Evolutionary conservation across 345 rosid genomes (phyloP), one percentile per base, ranked within the genome.

Genomic region (Salix koriyanagi): DNA sequence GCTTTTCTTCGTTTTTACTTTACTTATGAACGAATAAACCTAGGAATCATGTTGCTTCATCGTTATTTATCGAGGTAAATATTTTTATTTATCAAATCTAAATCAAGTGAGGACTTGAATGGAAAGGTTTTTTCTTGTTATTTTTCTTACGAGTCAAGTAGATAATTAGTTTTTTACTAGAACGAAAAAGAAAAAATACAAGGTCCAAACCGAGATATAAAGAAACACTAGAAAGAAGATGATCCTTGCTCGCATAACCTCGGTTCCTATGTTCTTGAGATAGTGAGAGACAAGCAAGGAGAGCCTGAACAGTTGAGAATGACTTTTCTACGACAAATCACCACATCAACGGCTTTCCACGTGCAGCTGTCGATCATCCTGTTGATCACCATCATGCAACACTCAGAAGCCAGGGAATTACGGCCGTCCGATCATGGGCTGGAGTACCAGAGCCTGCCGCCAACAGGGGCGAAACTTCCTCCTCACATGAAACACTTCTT

Each of bases 361-460:
- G 0, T 58, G 14, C 64, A 23, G 64, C 13, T 23, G 9, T 58
- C 64, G 28, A 58, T 58, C 64, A 58, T 58, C 14, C 10, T 23
- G 64, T n/a, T 10, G 28, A 58, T 58, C 64, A 10, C 25, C 64
- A 7, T 2, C 23, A 14, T 36, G 1, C 69, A 66, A 16, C n/a
- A 19, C 26, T 18, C 69, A 0, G 7, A 4, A 30, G 90, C 85
- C 6, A 79, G 89, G 75, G 97, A 90, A 75, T 61, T 89, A 46
- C 87, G 97, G 16, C 94, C 97, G 25, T 84, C 94, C 0, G 88
- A 90, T 69, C 97, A 92, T 81, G 97, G 97, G 7, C 87, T 90
- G 34, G 91, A 77, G 74, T 86, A 84, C 84, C 90, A 86, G 79
- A 61, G 77, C 84, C 69, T 76, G 7, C 88, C 91, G 2, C 90